Percentiles rank a stretch among this genome's conserved stretches.
Conservation (phyloP, 768 basidiomycete species). For the Amyloporia xantha region DNA sequence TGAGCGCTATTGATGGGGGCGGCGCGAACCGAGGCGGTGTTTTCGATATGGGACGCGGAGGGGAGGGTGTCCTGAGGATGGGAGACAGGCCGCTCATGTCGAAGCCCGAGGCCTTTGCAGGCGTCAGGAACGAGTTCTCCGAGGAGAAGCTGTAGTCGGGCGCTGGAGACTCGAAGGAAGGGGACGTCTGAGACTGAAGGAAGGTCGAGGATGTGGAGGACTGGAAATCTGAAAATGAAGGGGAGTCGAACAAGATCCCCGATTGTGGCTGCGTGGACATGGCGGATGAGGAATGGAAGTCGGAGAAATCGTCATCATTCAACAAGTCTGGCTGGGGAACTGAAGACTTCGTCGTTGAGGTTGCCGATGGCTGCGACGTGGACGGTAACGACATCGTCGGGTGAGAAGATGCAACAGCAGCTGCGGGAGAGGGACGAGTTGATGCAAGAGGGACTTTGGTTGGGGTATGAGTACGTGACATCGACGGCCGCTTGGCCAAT, state of each 20-base stretch:
- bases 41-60: constrained; percentile 25
- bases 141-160: constrained; percentile 20
- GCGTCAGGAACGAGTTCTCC: constrained; percentile 15
- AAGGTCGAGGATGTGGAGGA: background rate
- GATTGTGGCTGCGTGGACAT: background rate
- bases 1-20: background rate
- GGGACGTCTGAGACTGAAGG: constrained; percentile 1
- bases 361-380: background rate
- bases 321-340: background rate
- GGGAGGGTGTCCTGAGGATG: constrained; percentile 38
- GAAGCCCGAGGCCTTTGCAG: constrained; percentile 22
- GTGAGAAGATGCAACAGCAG: too few relatives aligned
- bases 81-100: constrained; percentile 42
- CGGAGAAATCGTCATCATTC: constrained; percentile 42
- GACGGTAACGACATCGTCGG: background rate
- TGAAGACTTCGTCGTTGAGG: background rate
- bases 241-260: background rate
- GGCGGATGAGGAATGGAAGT: constrained; percentile 33
- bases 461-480: background rate
- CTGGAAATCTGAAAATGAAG: background rate
- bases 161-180: constrained; percentile 4
- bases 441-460: background rate
- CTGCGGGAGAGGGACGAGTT: too few relatives aligned
- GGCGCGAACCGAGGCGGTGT: background rate
- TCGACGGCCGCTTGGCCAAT: background rate